phyloP scores from a whole-genome alignment of 176 grass and related monocot species.

The Hordeum marinum region DNA sequence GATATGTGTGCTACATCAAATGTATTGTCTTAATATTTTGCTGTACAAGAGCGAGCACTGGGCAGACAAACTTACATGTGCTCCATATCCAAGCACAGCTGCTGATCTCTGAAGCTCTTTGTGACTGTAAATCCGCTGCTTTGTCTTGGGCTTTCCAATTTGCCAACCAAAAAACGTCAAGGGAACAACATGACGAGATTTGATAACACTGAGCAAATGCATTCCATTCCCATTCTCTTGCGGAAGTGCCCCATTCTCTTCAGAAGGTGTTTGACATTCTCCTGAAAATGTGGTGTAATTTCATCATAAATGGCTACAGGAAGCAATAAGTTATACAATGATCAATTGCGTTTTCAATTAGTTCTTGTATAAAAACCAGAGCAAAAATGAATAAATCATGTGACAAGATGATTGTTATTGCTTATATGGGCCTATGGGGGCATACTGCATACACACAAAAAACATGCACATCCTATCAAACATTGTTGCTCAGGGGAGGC shows the following conservation, averaged over 20 bases:
- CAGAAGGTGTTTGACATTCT: background rate
- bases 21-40: background rate
- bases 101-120: constrained; percentile 44
- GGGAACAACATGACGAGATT: background rate
- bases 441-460: no score
- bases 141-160: constrained; percentile 22
- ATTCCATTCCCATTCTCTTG: background rate
- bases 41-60: background rate
- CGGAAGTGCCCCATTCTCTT: constrained; percentile 5
- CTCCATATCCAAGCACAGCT: constrained; percentile 47
- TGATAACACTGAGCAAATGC: constrained; percentile 8
- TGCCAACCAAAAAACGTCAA: constrained; percentile 36
- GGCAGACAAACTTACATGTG: constrained; percentile 42
- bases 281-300: constrained; percentile 36
- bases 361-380: background rate
- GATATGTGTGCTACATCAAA: background rate
- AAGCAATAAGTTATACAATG: background rate
- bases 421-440: no score
- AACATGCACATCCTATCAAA: background rate
- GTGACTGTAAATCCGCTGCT: constrained; percentile 8
- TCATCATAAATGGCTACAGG: constrained; percentile 19
- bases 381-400: background rate
- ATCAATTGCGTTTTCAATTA: background rate
- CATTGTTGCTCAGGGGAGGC: background rate
- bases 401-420: background rate